phyloP scores from a whole-genome alignment of 2,329 filamentous ascomycete species.

The Ophiostoma angusticollis region DNA sequence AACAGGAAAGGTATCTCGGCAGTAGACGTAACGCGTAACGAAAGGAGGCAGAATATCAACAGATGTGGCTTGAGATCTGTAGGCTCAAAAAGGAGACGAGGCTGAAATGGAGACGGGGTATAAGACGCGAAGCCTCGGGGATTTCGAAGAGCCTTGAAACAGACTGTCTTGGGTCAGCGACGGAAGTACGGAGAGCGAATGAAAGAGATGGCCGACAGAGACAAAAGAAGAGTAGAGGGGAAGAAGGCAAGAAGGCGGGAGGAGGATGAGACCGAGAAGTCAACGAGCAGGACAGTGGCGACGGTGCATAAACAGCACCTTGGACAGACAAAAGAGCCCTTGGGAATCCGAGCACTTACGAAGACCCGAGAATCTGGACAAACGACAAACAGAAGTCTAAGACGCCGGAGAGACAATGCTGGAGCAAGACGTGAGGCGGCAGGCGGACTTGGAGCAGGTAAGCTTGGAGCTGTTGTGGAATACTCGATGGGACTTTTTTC shows the following conservation, averaged over 20 bases:
- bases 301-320: no score
- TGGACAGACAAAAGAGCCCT: background rate
- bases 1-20: conserved; percentile 22
- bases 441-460: background rate
- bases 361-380: background rate
- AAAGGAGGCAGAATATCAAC: background rate
- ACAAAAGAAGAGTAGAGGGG: background rate
- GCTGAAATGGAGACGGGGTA: conserved; percentile 5
- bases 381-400: background rate
- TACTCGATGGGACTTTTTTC: no score
- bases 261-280: no score
- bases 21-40: conserved; percentile 3
- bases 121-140: conserved; percentile 3
- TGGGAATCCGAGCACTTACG: no score
- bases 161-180: background rate
- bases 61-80: no score
- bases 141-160: background rate
- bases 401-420: background rate
- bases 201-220: no score
- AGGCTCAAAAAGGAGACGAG: conserved; percentile 4
- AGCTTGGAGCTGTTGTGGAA: conserved; percentile 1
- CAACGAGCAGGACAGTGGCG: background rate
- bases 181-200: no score
- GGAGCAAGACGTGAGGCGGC: background rate
- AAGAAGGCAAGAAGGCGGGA: background rate